Evolutionary conservation across 768 basidiomycete genomes (phyloP).

Genomic region (Leccinum arenicola): DNA sequence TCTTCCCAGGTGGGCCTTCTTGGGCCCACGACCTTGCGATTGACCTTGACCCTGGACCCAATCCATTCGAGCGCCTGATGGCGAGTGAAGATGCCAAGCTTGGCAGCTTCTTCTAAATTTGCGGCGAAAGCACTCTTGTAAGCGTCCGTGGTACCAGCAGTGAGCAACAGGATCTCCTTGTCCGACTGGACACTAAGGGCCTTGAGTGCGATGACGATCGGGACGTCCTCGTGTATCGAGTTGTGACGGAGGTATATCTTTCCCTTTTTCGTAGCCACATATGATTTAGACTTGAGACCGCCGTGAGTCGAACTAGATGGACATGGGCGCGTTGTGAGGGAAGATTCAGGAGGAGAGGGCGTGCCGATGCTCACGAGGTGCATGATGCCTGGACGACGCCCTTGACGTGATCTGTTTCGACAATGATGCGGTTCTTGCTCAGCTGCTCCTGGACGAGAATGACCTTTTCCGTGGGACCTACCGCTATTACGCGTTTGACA

Average conservation of each 20-base stretch:
- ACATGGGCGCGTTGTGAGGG: slow-evolving; percentile 8
- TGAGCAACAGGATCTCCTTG: slow-evolving; percentile 94
- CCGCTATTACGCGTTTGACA: too few relatives aligned
- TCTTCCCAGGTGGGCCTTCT: slow-evolving; percentile 89
- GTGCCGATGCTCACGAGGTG: slow-evolving; percentile 70
- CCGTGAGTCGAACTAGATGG: slow-evolving; percentile 68
- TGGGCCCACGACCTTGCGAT: slow-evolving; percentile 76
- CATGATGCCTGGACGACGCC: slow-evolving; percentile 92
- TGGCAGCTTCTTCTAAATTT: slow-evolving; percentile 92
- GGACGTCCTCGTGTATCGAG: slow-evolving; percentile 95
- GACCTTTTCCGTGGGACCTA: slow-evolving; percentile 98
- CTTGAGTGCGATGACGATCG: slow-evolving; percentile 93
- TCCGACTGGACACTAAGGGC: slow-evolving; percentile 96
- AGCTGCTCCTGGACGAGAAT: slow-evolving; percentile 98
- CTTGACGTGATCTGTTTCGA: slow-evolving; percentile 89
- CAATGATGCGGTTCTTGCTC: slow-evolving; percentile 98
- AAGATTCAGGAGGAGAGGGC: neutral
- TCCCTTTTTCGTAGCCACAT: slow-evolving; percentile 92
- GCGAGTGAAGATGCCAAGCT: slow-evolving; percentile 85
- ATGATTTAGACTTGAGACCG: slow-evolving; percentile 93
- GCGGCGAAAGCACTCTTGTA: slow-evolving; percentile 86
- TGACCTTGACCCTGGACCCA: slow-evolving; percentile 88
- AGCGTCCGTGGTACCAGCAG: slow-evolving; percentile 86
- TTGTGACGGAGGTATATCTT: slow-evolving; percentile 97
- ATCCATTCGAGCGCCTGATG: slow-evolving; percentile 96